phyloP scores from a whole-genome alignment of 192 early-diverging fungal species.

The Jimgerdemannia lactiflua region DNA sequence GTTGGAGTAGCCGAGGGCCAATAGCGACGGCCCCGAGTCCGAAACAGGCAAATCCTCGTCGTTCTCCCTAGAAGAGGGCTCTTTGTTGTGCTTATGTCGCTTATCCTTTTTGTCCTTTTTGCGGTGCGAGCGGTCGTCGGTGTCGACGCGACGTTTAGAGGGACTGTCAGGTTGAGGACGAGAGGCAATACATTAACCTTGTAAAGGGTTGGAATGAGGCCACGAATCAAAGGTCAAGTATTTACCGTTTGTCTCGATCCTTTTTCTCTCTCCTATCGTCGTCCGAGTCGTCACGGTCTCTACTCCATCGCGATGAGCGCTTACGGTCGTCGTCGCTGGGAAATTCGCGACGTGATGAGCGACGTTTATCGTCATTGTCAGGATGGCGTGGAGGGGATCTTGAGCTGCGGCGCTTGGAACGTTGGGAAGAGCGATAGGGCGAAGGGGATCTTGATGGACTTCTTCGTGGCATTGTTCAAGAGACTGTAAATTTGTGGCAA shows the following conservation, averaged over 20 bases:
- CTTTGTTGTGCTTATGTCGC: not conserved
- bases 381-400: not conserved
- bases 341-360: not conserved
- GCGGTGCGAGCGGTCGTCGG: not conserved
- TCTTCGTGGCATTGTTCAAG: not conserved
- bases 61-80: not conserved
- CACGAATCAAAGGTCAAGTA: not conserved
- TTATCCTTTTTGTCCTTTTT: not conserved
- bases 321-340: not conserved
- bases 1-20: constrained; percentile 58
- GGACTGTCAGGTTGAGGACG: not conserved
- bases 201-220: no score
- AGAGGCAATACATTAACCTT: not conserved
- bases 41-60: not conserved
- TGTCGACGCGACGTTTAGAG: not conserved
- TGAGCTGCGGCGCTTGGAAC: not conserved
- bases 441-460: not conserved
- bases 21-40: constrained; percentile 3
- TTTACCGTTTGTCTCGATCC: not conserved
- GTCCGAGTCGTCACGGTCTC: not conserved
- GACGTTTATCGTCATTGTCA: no score
- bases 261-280: not conserved
- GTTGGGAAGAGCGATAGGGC: not conserved
- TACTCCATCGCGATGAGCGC: not conserved
- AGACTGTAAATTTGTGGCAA: no score